Evolutionary conservation across 75 land plant species (phyloP), one percentile per base, ranked within the genome.

Genomic region (Azolla pinnata): DNA sequence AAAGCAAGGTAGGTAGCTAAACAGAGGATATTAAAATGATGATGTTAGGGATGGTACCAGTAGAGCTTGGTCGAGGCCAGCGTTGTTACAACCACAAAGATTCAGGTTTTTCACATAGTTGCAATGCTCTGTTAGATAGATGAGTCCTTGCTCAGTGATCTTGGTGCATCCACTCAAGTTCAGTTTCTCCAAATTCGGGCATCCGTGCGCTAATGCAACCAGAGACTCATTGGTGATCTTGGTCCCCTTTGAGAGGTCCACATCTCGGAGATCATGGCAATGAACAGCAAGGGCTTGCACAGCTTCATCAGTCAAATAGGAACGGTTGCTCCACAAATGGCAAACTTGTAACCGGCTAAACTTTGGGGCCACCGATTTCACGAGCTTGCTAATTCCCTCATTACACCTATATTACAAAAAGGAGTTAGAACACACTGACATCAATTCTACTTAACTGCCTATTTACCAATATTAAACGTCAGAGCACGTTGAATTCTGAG

Each of bases 61-160:
- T 44, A 93, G 67, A 56, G 90, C 97, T 25, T 54, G 73, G 54
- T 93, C 90, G 46, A 90, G 55, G 57, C 78, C 84, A 57, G 96
- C 97, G 33, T 54, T 80, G 14, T 65, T 82, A 58, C 98, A 93
- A 2, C 98, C 91, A 74, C 98, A 93, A 10, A 93, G 85, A 68
- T 93, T 86, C 20, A 93, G 72, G 25, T 67, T 49, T 47, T 78
- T 83, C 66, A 93, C 32, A 26, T 74, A 69, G 29, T 49, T 65
- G 68, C 98, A 86, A 38, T 48, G 60, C 32, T 62, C 50, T 1
- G 82, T 71, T 34, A 93, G 69, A 63, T 68, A 71, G 18, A 70
- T 78, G 27, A 93, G 85, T 4, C 85, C 96, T 20, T 32, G 55
- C 63, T 89, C 96, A 29, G 83, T 69, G 51, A 93, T 80, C 16